Percentiles rank a stretch among this genome's conserved stretches.
These are phyloP conservation scores for Cladobotryum mycophilum DNA, from an alignment of 2,329 filamentous ascomycete species.

Conservation along the genomic window DNA sequence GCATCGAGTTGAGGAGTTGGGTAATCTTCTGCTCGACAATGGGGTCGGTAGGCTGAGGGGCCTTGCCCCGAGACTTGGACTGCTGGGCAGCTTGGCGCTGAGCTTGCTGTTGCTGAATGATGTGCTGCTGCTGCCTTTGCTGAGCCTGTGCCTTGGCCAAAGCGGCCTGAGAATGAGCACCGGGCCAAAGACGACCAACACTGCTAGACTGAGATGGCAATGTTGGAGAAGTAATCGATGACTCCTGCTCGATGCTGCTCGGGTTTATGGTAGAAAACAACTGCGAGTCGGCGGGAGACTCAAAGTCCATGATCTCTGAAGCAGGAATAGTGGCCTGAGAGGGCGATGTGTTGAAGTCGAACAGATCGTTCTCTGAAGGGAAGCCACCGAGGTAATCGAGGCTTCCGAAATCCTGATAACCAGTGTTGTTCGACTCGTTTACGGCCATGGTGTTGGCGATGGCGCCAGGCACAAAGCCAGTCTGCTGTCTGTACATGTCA, in stretches of 20 bases:
- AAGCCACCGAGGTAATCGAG: constrained; percentile 50
- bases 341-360: constrained; percentile 67
- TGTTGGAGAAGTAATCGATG: constrained; percentile 41
- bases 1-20: constrained; percentile 86
- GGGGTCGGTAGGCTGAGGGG: constrained; percentile 53
- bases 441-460: constrained; percentile 73
- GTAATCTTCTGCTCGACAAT: constrained; percentile 89
- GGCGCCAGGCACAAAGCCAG: constrained; percentile 80
- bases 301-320: constrained; percentile 55
- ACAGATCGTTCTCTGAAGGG: constrained; percentile 57
- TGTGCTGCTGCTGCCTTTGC: constrained; percentile 59
- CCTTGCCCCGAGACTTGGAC: constrained; percentile 42
- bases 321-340: constrained; percentile 53
- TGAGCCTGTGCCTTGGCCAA: constrained; percentile 66
- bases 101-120: constrained; percentile 34
- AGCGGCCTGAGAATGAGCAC: constrained; percentile 87
- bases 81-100: constrained; percentile 43
- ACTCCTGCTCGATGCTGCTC: constrained; percentile 59
- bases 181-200: constrained; percentile 77
- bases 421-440: constrained; percentile 55
- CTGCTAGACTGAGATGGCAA: constrained; percentile 46
- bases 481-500: constrained; percentile 91
- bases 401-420: constrained; percentile 44
- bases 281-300: constrained; percentile 42
- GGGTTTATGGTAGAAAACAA: constrained; percentile 67